These are phyloP conservation scores for Syzygium aqueum DNA, from an alignment of 345 rosid species.

Conservation along the genomic window DNA sequence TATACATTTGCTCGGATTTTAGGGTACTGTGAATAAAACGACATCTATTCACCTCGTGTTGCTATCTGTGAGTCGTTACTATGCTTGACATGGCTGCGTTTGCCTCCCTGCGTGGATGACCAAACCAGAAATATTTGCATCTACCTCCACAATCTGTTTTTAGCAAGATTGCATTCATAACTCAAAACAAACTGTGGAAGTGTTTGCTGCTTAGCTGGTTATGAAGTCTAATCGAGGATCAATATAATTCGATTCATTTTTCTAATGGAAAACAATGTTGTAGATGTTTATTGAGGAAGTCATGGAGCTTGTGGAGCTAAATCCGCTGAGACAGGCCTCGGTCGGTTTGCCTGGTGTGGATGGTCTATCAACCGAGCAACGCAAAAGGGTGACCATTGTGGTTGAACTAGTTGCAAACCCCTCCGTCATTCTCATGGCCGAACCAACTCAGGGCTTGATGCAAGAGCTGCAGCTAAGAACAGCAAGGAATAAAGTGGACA, in stretches of 20 bases:
- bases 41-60: constrained; percentile 36
- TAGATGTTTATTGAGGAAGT: constrained; percentile 45
- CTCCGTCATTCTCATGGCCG: constrained; percentile 82
- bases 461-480: constrained; percentile 87
- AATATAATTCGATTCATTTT: too few species aligned
- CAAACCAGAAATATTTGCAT: constrained; percentile 25
- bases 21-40: constrained; percentile 16
- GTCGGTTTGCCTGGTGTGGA: too few species aligned
- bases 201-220: too few species aligned
- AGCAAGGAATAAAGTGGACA: constrained; percentile 33
- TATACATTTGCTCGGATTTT: too few species aligned
- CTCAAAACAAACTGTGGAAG: not conserved
- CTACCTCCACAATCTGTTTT: not conserved
- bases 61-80: constrained; percentile 37
- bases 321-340: too few species aligned
- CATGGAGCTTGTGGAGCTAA: constrained; percentile 44
- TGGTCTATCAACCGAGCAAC: too few species aligned
- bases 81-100: constrained; percentile 45
- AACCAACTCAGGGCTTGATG: constrained; percentile 93
- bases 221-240: too few species aligned
- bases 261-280: not conserved
- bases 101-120: constrained; percentile 18
- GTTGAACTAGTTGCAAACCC: constrained; percentile 25
- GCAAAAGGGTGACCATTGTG: too few species aligned
- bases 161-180: too few species aligned